Evolutionary conservation across 2,329 filamentous ascomycete species (phyloP).

Genomic region (Anthostomella pinea): DNA sequence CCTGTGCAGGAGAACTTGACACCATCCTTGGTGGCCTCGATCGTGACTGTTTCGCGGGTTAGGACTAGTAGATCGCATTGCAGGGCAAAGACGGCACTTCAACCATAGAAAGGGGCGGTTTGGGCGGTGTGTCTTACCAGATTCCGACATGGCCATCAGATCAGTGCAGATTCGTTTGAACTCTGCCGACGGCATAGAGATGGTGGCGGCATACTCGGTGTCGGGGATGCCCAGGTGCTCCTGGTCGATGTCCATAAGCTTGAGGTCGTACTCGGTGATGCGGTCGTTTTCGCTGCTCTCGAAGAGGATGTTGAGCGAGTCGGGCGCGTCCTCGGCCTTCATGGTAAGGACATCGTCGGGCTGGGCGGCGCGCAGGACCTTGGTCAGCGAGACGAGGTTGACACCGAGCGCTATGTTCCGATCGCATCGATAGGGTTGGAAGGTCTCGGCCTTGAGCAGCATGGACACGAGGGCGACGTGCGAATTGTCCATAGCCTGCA

Average conservation of each 20-base stretch:
- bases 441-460: slow-evolving; percentile 94
- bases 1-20: slow-evolving; percentile 92
- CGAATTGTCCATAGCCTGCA: slow-evolving; percentile 99
- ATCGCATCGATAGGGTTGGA: slow-evolving; percentile 95
- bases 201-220: slow-evolving; percentile 94
- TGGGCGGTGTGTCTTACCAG: slow-evolving; percentile 59
- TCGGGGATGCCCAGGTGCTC: slow-evolving; percentile 98
- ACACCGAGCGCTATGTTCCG: slow-evolving; percentile 98
- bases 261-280: slow-evolving; percentile 98
- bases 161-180: slow-evolving; percentile 96
- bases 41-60: slow-evolving; percentile 81
- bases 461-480: slow-evolving; percentile 98
- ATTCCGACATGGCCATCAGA: slow-evolving; percentile 88
- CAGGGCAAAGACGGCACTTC: no score
- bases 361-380: slow-evolving; percentile 91
- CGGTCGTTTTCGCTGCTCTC: slow-evolving; percentile 87
- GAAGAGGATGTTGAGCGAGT: slow-evolving; percentile 93
- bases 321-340: slow-evolving; percentile 95
- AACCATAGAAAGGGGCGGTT: slow-evolving; percentile 1
- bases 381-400: slow-evolving; percentile 94
- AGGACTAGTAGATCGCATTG: no score
- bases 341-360: slow-evolving; percentile 91
- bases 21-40: slow-evolving; percentile 95
- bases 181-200: slow-evolving; percentile 82
- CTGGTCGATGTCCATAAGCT: slow-evolving; percentile 99